Evolutionary conservation across 768 basidiomycete species (phyloP), one percentile per base, ranked within the genome.

Genomic region (Amanita molliuscula): DNA sequence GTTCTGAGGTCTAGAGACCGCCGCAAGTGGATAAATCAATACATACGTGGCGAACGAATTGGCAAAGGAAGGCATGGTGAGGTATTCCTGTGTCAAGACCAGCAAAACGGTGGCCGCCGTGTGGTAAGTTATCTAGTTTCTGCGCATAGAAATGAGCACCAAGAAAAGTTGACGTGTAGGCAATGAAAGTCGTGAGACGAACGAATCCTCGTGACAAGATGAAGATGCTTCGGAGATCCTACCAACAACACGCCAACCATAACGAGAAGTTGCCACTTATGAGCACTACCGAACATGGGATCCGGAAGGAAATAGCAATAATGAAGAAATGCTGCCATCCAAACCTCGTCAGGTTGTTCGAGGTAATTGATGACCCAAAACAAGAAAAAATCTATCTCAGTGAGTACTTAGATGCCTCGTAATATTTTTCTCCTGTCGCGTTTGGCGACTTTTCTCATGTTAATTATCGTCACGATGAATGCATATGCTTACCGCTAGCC

Each of bases 261-360:
- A 46, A 29, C 7, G 55, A 54, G 44, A 51, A 47, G 36, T 51
- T 55, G 55, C 66, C 58, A 53, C 63, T 57, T 59, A 69, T 80
- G 28, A 72, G 75, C 47, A 82, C 77, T 54, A 77, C 79, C 47
- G 84, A 86, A 57, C 77, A 81, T 60, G 87, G 82, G 62, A 84
- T 93, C 51, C 78, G 78, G 55, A 83, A 81, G 60, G 91, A 94
- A 67, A 86, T 94, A 40, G 90, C 90, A 3, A 86, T 95, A 61
- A 87, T 96, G 84, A 92, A 88, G 70, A 84, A 83, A 56, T 87
- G 84, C 61, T 71, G 78, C 42, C 88, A 92, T 61, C 77, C 81
- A 2, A 79, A 91, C 63, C 74, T 91, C 42, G 89, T 89, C 16
- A 74, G 78, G 48, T 72, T 95, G 51, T 73, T 85, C 51, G 93